Evolutionary conservation across 1,284 basidiomycete genomes (phyloP), one percentile per base, ranked within the genome.

Genomic region (Boletellus deceptivus): DNA sequence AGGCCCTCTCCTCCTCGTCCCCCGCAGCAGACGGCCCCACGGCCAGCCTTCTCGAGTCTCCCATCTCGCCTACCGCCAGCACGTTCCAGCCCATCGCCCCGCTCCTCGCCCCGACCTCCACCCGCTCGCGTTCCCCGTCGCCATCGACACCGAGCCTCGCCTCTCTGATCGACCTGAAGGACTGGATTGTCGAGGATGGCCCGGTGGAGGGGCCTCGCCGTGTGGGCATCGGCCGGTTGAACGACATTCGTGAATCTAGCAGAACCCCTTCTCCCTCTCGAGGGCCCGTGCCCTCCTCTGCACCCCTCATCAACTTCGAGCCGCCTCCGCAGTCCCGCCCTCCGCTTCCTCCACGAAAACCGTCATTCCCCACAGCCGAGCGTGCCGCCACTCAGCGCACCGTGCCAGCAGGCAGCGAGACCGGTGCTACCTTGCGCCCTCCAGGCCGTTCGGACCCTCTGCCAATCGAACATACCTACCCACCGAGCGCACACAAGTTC

Each of bases 101-200:
- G 48, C 55, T 70, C 53, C 52, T 62, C 31, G 56, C 65, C 25
- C 56, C 53, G 49, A 53, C 65, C n/a, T 53, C 65, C 27, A 66
- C 55, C 47, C 59, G 62, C 31, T 75, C 77, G 20, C 72, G 74
- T 1, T 83, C 84, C 11, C 72, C 75, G 0, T 83, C 84, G 0
- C 77, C 80, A 0, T 78, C 80, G 2, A 77, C 81, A 1, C 76
- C 76, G 18, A 76, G 73, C 54, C 68, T 84, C 14, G 75, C 75
- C 1, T 88, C 87, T 33, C 70, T 86, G 49, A 78, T 87, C 56
- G 86, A 89, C 69, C 73, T 89, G 52, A 79, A 79, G 55, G 86
- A 89, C 62, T 89, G 86, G 85, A 77, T 86, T 49, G 72, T 87
- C 49, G 85, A 85, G 46, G 84, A 85, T 57, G 81, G 79, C 7